Conservation (phyloP, 257 asterid species). For the Ilex aquifolium region DNA sequence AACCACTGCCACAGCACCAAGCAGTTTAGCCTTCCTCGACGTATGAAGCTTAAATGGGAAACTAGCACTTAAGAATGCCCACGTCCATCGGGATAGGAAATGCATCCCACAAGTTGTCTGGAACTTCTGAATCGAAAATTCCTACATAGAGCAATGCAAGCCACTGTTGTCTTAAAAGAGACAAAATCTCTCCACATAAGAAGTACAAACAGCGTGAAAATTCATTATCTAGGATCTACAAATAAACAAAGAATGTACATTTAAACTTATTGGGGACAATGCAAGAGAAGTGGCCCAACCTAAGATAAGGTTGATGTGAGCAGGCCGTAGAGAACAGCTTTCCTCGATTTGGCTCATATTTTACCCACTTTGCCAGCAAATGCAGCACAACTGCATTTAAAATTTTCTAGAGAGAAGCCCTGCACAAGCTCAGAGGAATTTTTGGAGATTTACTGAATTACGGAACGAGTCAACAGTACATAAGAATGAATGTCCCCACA, state of each 20-base stretch:
- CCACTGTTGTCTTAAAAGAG: not conserved
- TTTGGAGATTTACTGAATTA: constrained; percentile 22
- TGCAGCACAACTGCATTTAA: constrained; percentile 53
- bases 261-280: not conserved
- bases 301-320: constrained; percentile 21
- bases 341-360: constrained; percentile 34
- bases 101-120: constrained; percentile 45
- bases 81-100: constrained; percentile 51
- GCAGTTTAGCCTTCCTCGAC: constrained; percentile 25
- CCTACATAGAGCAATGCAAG: constrained; percentile 34
- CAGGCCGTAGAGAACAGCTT: constrained; percentile 29
- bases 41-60: constrained; percentile 22
- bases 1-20: constrained; percentile 48
- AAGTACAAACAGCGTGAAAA: not conserved
- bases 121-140: constrained; percentile 60
- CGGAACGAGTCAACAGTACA: constrained; percentile 12
- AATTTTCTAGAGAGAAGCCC: constrained; percentile 78
- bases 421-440: constrained; percentile 44
- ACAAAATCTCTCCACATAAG: not conserved
- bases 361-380: constrained; percentile 42
- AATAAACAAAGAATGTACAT: not conserved
- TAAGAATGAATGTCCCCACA: constrained; percentile 5
- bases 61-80: constrained; percentile 32
- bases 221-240: not conserved
- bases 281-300: constrained; percentile 37